These are phyloP conservation scores for Trifolium repens DNA, from an alignment of 306 rosid genomes.

Conservation along the genomic window DNA sequence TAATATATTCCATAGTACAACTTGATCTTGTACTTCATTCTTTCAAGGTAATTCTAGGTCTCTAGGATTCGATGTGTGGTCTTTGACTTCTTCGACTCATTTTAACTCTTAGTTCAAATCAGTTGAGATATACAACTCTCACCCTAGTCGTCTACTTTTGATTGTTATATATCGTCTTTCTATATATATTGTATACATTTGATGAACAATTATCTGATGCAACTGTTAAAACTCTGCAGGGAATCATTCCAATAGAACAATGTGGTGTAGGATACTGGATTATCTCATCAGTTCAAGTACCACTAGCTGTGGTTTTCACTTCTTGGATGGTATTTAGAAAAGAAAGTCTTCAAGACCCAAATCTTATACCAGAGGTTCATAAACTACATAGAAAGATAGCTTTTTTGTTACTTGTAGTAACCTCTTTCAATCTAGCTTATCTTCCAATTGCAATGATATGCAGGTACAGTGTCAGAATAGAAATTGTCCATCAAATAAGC, in stretches of 20 bases:
- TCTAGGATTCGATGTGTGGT: not conserved
- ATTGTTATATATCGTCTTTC: not conserved
- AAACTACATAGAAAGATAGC: slow-evolving; percentile 3
- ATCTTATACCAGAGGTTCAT: slow-evolving; percentile 56
- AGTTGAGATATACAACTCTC: not conserved
- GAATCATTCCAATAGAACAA: slow-evolving; percentile 67
- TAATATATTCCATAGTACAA: not conserved
- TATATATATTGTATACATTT: not conserved
- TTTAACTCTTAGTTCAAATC: not conserved
- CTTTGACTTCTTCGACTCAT: not conserved
- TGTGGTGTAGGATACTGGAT: slow-evolving; percentile 83
- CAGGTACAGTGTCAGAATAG: slow-evolving; percentile 45
- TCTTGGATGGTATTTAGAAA: slow-evolving; percentile 65
- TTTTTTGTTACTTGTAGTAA: slow-evolving; percentile 1
- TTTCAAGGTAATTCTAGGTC: not conserved
- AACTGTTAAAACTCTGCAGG: slow-evolving; percentile 55
- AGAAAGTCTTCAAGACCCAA: slow-evolving; percentile 52
- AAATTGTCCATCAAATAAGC: slow-evolving; percentile 51
- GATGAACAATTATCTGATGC: not conserved
- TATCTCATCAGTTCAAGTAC: slow-evolving; percentile 75
- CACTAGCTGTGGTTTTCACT: slow-evolving; percentile 75
- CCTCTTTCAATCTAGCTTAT: slow-evolving; percentile 22
- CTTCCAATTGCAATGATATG: slow-evolving; percentile 16
- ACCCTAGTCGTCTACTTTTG: not conserved
- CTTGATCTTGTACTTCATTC: not conserved